Evolutionary conservation across 2,329 filamentous ascomycete species (phyloP).

Genomic region (Fusarium pilosicola): DNA sequence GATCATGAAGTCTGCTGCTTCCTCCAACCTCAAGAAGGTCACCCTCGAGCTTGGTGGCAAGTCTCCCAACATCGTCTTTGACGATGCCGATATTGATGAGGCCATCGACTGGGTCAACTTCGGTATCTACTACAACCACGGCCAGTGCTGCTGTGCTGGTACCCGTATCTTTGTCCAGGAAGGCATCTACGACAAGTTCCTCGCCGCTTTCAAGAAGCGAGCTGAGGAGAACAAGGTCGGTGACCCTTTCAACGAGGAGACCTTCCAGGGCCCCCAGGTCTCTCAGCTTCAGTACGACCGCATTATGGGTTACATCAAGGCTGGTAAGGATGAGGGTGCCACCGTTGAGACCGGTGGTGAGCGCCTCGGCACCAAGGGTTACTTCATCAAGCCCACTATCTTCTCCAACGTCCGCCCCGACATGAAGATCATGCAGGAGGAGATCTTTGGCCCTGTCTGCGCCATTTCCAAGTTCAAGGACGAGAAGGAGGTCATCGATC

Average conservation of each 20-base stretch:
- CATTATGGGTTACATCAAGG: conserved; percentile 84
- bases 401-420: conserved; percentile 82
- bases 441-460: conserved; percentile 92
- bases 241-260: conserved; percentile 80
- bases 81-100: conserved; percentile 80
- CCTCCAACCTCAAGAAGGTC: conserved; percentile 84
- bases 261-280: conserved; percentile 90
- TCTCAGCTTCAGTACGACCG: conserved; percentile 87
- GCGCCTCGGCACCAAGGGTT: conserved; percentile 77
- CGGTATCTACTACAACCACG: conserved; percentile 73
- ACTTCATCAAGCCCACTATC: conserved; percentile 93
- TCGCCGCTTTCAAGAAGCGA: conserved; percentile 81
- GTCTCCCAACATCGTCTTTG: conserved; percentile 83
- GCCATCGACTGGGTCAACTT: conserved; percentile 83
- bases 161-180: conserved; percentile 89
- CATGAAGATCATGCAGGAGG: conserved; percentile 93
- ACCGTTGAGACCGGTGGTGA: conserved; percentile 65
- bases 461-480: conserved; percentile 87
- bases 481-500: conserved; percentile 79
- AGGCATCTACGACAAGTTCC: conserved; percentile 86
- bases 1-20: conserved; percentile 83
- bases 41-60: conserved; percentile 84
- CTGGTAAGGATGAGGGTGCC: conserved; percentile 68
- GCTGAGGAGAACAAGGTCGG: conserved; percentile 80
- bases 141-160: conserved; percentile 77